A percentile compares a stretch with the other conserved stretches of the same genome.
Conservation (phyloP, 768 basidiomycete species). For the Phylloporus sp. region DNA sequence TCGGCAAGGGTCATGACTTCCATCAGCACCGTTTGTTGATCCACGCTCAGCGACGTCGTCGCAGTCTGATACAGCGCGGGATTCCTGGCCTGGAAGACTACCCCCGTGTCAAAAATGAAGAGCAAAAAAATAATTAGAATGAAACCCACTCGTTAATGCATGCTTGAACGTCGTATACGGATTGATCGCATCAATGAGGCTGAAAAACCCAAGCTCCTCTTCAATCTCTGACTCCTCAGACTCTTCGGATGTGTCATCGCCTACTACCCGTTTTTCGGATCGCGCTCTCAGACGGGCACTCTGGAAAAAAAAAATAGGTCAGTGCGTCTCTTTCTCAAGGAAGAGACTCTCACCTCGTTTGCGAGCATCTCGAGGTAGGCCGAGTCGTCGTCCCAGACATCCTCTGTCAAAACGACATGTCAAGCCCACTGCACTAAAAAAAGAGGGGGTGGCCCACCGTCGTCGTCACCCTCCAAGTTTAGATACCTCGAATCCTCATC, state of each 20-base stretch:
- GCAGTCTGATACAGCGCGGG: constrained; percentile 60
- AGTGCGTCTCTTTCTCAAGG: background rate
- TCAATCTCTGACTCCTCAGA: constrained; percentile 60
- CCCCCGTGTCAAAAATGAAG: background rate
- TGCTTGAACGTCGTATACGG: constrained; percentile 76
- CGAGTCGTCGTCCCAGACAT: constrained; percentile 89
- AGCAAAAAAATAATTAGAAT: background rate
- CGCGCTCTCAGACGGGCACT: constrained; percentile 70
- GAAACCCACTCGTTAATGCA: constrained; percentile 60
- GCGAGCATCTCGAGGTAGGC: constrained; percentile 86
- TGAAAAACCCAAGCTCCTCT: constrained; percentile 85
- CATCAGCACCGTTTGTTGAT: constrained; percentile 79
- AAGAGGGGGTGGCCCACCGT: constrained; percentile 40
- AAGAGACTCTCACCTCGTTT: constrained; percentile 55
- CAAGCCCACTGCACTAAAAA: background rate
- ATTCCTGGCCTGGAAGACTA: constrained; percentile 78
- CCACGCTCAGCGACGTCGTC: constrained; percentile 66
- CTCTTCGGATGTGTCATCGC: constrained; percentile 36
- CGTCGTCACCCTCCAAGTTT: constrained; percentile 62
- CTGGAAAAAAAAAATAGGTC: constrained; percentile 32
- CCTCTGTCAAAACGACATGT: constrained; percentile 43
- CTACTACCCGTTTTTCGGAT: constrained; percentile 38
- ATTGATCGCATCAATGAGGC: constrained; percentile 75
- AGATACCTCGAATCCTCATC: constrained; percentile 49
- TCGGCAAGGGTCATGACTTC: constrained; percentile 79